These are phyloP conservation scores for Camelina laxa DNA, from an alignment of 345 rosid species.

Conservation along the genomic window DNA sequence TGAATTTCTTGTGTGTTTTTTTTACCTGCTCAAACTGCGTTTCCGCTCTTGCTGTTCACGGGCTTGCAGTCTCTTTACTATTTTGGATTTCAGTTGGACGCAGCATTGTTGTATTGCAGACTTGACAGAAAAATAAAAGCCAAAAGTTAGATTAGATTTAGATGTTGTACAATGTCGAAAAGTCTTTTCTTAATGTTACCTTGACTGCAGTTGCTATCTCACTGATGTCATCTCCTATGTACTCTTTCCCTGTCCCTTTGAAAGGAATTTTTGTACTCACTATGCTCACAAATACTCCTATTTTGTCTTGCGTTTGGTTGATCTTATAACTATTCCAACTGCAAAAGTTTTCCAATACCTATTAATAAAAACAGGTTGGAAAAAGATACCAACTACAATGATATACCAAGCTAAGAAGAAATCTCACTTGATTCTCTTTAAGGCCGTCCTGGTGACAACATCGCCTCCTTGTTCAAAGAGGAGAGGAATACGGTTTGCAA, in stretches of 20 bases:
- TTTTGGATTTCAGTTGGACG: conserved; percentile 88
- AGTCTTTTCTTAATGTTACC: conserved; percentile 47
- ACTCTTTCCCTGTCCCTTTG: conserved; percentile 97
- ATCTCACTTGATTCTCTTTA: conserved; percentile 89
- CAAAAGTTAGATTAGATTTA: conserved; percentile 34
- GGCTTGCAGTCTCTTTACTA: conserved; percentile 79
- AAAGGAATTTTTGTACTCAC: conserved; percentile 98
- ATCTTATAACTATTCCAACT: conserved; percentile 96
- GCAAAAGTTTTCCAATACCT: conserved; percentile 35
- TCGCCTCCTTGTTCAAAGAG: conserved; percentile 99
- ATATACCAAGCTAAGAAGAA: conserved; percentile 6
- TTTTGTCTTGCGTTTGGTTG: conserved; percentile 86
- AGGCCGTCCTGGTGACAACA: conserved; percentile 92
- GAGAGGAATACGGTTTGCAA: conserved; percentile 95
- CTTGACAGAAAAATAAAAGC: conserved; percentile 48
- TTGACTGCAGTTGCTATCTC: conserved; percentile 95
- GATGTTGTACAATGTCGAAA: neutral
- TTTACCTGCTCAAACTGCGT: conserved; percentile 84
- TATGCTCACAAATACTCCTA: conserved; percentile 92
- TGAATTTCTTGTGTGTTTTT: neutral
- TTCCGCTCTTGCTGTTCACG: conserved; percentile 95
- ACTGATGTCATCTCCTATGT: conserved; percentile 91
- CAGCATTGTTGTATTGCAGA: conserved; percentile 94
- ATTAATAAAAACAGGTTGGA: neutral
- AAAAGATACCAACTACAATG: conserved; percentile 4